These are phyloP conservation scores for Perkinsus marinus DNA, from an alignment of 169 alveolate genomes.

Conservation along the genomic window DNA sequence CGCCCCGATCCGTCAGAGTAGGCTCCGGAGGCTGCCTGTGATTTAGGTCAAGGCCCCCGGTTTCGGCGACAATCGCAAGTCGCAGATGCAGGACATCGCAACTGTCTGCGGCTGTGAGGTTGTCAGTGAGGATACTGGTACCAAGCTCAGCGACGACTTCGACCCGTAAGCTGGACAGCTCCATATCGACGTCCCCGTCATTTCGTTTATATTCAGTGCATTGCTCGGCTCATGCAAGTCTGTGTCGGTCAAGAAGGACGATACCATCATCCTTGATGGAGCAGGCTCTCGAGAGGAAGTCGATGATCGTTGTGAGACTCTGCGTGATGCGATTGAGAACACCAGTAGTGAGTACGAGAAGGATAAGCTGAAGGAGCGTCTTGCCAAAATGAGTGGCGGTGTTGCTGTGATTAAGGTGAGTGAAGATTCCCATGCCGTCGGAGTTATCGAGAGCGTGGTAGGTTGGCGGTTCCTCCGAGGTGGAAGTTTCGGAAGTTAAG, in stretches of 20 bases:
- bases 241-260: conserved; percentile 88
- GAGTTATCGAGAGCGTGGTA: too few species aligned
- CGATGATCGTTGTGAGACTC: too few species aligned
- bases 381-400: too few species aligned
- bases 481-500: conserved; percentile 92
- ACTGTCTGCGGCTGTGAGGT: too few species aligned
- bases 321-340: too few species aligned
- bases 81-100: too few species aligned
- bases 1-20: conserved; percentile 47
- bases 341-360: too few species aligned
- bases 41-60: conserved; percentile 33
- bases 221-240: conserved; percentile 84
- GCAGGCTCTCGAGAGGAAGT: conserved; percentile 75
- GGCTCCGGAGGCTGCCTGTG: background rate
- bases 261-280: conserved; percentile 92
- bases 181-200: background rate
- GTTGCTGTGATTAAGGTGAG: conserved; percentile 81
- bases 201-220: conserved; percentile 30
- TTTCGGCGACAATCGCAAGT: conserved; percentile 93
- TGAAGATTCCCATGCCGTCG: too few species aligned
- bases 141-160: too few species aligned
- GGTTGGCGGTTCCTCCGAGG: too few species aligned
- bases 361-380: too few species aligned
- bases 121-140: too few species aligned
- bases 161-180: conserved; percentile 33